Evolutionary conservation across 768 basidiomycete species (phyloP), one percentile per base, ranked within the genome.

Genomic region (Tricholomella constricta): DNA sequence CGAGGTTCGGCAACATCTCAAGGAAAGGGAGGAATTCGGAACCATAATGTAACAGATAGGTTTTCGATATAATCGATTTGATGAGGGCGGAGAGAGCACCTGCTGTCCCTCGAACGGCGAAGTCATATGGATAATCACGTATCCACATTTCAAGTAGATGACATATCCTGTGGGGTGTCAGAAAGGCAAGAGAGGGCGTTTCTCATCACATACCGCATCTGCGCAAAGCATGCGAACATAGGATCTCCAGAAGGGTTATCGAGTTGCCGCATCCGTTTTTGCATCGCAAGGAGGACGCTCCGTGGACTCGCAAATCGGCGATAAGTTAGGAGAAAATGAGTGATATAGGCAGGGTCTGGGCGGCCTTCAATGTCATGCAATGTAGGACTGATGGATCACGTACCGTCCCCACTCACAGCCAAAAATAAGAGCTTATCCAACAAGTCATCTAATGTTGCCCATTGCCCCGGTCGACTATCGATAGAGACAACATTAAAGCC

Each of bases 201-300:
- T 54, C 20, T 29, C 5, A 51, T 54, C 48, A 55, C 60, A 38
- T 60, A 90, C 91, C 86, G 83, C 89, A 93, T 91, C 66, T 94
- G 91, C 6, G 89, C 90, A 69, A 86, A 93, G 61, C 85, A 88
- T 7, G 89, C 89, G 69, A 93, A 88, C 83, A 92, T 86, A 1
- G 88, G 87, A 72, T 94, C 90, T 6, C 83, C 83, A 11, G 81
- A 78, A 15, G 86, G 82, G 48, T 81, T 80, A 62, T 88, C 86
- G 12, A 94, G 73, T 57, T 86, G 83, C 29, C 88, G 82, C 81
- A 93, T 87, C 42, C 89, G 84, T 64, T 91, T 89, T 68, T 92
- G 89, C 87, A 94, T 91, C 5, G 89, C 87, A 40, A 92, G 75
- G n/a, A 94, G 74, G 15, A 94, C 73, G 52, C 79, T 86, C 36